Percentiles rank a stretch among this genome's conserved stretches.
Conservation (phyloP, 2,329 filamentous ascomycete species). For the Colletotrichum gigasporum region DNA sequence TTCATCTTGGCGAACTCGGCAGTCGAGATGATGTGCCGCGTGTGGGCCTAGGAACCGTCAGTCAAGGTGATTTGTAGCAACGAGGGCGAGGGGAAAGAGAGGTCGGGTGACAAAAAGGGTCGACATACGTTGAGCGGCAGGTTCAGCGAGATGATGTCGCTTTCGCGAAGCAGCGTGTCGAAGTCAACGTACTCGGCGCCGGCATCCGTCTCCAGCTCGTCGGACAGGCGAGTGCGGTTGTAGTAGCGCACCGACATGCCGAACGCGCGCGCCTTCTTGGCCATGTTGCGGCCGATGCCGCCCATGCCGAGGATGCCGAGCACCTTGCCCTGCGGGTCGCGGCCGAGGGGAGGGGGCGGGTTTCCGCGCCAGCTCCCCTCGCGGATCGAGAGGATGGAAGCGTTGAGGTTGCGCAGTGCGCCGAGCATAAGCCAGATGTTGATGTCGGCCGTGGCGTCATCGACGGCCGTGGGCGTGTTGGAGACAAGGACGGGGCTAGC, state of each 20-base stretch:
- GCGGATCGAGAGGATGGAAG: conserved; percentile 72
- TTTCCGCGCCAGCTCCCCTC: conserved; percentile 73
- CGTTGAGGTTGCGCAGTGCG: conserved; percentile 78
- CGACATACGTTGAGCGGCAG: conserved; percentile 79
- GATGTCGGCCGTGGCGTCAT: conserved; percentile 85
- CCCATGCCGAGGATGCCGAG: conserved; percentile 89
- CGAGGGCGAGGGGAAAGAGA: neutral
- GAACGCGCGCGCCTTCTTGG: conserved; percentile 77
- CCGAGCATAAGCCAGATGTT: conserved; percentile 85
- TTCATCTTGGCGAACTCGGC: conserved; percentile 82
- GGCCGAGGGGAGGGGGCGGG: conserved; percentile 67
- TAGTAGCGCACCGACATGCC: conserved; percentile 81
- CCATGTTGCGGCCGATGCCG: conserved; percentile 82
- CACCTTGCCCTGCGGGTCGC: conserved; percentile 81
- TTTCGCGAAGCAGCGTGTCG: conserved; percentile 74
- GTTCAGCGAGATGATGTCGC: conserved; percentile 84
- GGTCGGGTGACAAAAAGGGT: neutral
- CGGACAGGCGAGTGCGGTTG: conserved; percentile 71
- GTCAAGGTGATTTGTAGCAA: neutral
- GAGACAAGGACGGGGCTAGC: conserved; percentile 70
- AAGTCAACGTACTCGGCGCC: conserved; percentile 77
- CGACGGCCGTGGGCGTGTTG: conserved; percentile 83
- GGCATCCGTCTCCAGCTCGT: conserved; percentile 59
- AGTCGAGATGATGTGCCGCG: conserved; percentile 78
- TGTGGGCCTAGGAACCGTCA: conserved; percentile 56